Percentiles rank a stretch among this genome's conserved stretches.
Evolutionary conservation across 768 basidiomycete genomes (phyloP).

Genomic region (Hebeloma cylindrosporum): DNA sequence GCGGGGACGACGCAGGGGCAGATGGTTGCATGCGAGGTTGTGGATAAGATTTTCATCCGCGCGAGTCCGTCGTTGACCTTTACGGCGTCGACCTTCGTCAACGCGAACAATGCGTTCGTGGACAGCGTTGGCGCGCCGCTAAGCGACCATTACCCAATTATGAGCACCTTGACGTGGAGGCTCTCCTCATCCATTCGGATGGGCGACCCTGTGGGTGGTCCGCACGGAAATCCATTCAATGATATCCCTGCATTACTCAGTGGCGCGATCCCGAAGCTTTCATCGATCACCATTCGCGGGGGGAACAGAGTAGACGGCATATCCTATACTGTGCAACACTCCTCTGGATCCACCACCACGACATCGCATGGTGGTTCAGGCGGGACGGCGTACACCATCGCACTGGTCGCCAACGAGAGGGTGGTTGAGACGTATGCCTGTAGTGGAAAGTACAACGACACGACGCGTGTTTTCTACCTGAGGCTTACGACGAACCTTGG

Average conservation of each 20-base stretch:
- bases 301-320: constrained; percentile 34
- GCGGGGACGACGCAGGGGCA: constrained; percentile 26
- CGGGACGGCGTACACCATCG: constrained; percentile 29
- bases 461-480: constrained; percentile 34
- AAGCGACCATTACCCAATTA: constrained; percentile 38
- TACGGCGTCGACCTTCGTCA: constrained; percentile 26
- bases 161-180: constrained; percentile 29
- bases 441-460: constrained; percentile 24
- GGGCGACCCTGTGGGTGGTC: constrained; percentile 33
- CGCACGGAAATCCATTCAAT: constrained; percentile 33
- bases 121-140: constrained; percentile 29
- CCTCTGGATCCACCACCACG: constrained; percentile 16
- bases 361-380: constrained; percentile 36
- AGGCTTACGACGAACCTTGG: constrained; percentile 32
- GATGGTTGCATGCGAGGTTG: constrained; percentile 36
- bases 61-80: constrained; percentile 24
- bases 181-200: constrained; percentile 31
- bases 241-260: constrained; percentile 27
- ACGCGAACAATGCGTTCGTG: constrained; percentile 34
- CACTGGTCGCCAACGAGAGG: constrained; percentile 25
- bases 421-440: constrained; percentile 26
- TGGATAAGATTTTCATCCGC: constrained; percentile 38
- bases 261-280: constrained; percentile 24
- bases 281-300: constrained; percentile 32
- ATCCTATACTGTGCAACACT: constrained; percentile 24